Conservation (phyloP, 306 rosid species). For the Mucuna pruriens region DNA sequence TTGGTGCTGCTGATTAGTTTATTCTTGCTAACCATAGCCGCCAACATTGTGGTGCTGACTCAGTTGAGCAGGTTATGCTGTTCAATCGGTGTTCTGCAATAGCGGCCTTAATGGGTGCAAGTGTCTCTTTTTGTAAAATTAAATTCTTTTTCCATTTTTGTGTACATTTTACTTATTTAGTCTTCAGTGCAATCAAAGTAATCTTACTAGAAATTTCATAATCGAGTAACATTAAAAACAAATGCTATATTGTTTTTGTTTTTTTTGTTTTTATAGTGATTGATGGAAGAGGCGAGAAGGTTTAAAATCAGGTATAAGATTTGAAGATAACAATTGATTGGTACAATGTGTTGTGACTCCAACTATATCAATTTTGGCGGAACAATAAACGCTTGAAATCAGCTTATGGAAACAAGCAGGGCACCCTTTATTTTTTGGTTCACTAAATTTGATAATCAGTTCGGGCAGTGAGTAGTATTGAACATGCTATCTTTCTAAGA, state of each 20-base stretch:
- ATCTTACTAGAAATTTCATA: background rate
- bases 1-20: conserved; percentile 60
- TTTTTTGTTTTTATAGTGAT: background rate
- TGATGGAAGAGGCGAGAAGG: background rate
- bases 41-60: background rate
- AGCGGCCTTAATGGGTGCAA: background rate
- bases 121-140: conserved; percentile 27
- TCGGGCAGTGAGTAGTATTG: background rate
- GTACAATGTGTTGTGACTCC: background rate
- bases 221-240: background rate
- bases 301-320: background rate
- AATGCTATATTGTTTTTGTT: background rate
- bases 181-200: background rate
- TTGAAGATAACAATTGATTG: background rate
- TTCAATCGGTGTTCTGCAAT: conserved; percentile 21
- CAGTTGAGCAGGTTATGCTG: background rate
- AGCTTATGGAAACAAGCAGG: background rate
- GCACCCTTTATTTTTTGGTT: background rate
- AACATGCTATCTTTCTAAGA: conserved; percentile 60
- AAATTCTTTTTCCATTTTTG: background rate
- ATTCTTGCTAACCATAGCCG: background rate
- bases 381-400: background rate
- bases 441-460: background rate
- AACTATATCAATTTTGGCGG: background rate
- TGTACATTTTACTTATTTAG: background rate